Percentiles rank a stretch among this genome's conserved stretches.
Evolutionary conservation across 2,329 filamentous ascomycete species (phyloP).

Genomic region (Fusarium sp.): DNA sequence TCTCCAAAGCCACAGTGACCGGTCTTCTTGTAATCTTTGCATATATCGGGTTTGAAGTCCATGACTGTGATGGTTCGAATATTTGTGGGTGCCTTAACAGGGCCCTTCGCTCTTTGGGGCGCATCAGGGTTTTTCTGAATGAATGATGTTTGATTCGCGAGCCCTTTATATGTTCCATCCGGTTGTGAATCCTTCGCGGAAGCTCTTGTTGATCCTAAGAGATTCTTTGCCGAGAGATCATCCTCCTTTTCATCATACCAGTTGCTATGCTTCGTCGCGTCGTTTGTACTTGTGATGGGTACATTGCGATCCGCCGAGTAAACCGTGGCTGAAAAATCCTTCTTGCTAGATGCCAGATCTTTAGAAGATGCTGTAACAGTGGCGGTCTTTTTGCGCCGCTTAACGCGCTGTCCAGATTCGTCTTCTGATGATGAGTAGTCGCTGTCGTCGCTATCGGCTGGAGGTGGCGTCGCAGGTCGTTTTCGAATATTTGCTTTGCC

Average conservation of each 20-base stretch:
- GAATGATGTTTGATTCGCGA: conserved; percentile 77
- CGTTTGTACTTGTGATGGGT: conserved; percentile 75
- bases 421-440: conserved; percentile 80
- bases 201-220: conserved; percentile 67
- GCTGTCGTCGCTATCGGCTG: conserved; percentile 68
- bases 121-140: conserved; percentile 85
- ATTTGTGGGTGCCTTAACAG: conserved; percentile 88
- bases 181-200: conserved; percentile 50
- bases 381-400: conserved; percentile 77
- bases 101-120: conserved; percentile 77
- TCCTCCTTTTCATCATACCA: conserved; percentile 83
- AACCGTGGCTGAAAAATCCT: conserved; percentile 62
- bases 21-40: conserved; percentile 86
- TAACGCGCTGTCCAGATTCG: conserved; percentile 79
- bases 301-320: conserved; percentile 71
- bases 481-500: conserved; percentile 83
- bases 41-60: conserved; percentile 92
- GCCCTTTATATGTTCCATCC: conserved; percentile 81
- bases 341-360: conserved; percentile 49
- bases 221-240: conserved; percentile 60
- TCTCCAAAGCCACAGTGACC: conserved; percentile 58
- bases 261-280: conserved; percentile 88
- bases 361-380: conserved; percentile 74
- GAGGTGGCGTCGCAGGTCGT: conserved; percentile 80
- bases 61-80: conserved; percentile 90